Evolutionary conservation across 176 grass and related monocot species (phyloP).

Genomic region (Chrysopogon serrulatus): DNA sequence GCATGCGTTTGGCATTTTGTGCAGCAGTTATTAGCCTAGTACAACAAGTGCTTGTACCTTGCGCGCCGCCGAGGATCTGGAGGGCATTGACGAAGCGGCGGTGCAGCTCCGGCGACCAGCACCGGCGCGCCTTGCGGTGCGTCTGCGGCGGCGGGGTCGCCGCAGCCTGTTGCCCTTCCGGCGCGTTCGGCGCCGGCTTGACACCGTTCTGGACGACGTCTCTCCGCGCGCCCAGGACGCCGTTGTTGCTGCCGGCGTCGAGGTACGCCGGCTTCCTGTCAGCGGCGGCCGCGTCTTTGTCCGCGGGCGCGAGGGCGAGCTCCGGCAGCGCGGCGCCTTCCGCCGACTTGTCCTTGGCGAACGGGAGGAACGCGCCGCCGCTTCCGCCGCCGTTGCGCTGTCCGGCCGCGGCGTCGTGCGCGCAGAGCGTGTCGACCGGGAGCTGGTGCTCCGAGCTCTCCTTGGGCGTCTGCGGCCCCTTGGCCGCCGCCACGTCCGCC

Average conservation of each 20-base stretch:
- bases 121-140: slow-evolving; percentile 82
- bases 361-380: slow-evolving; percentile 88
- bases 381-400: slow-evolving; percentile 54
- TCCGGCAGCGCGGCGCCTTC: slow-evolving; percentile 42
- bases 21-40: not conserved
- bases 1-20: not conserved
- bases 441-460: slow-evolving; percentile 51
- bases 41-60: slow-evolving; percentile 47
- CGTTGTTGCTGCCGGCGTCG: slow-evolving; percentile 28
- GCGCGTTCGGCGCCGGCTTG: slow-evolving; percentile 10
- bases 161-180: slow-evolving; percentile 31
- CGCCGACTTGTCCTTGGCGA: slow-evolving; percentile 73
- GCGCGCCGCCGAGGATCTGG: slow-evolving; percentile 93
- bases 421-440: slow-evolving; percentile 41
- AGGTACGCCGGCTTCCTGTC: slow-evolving; percentile 41
- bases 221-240: slow-evolving; percentile 13
- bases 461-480: slow-evolving; percentile 49
- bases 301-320: slow-evolving; percentile 59
- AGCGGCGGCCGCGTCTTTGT: slow-evolving; percentile 41
- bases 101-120: slow-evolving; percentile 99
- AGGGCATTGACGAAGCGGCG: slow-evolving; percentile 97
- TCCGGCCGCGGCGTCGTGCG: slow-evolving; percentile 5
- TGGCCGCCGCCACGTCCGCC: slow-evolving; percentile 29
- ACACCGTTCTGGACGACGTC: slow-evolving; percentile 37
- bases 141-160: slow-evolving; percentile 30